A percentile compares a stretch with the other conserved stretches of the same genome.
Conservation (phyloP, 2,329 filamentous ascomycete species). For the Magnaporthiopsis rhizophila region DNA sequence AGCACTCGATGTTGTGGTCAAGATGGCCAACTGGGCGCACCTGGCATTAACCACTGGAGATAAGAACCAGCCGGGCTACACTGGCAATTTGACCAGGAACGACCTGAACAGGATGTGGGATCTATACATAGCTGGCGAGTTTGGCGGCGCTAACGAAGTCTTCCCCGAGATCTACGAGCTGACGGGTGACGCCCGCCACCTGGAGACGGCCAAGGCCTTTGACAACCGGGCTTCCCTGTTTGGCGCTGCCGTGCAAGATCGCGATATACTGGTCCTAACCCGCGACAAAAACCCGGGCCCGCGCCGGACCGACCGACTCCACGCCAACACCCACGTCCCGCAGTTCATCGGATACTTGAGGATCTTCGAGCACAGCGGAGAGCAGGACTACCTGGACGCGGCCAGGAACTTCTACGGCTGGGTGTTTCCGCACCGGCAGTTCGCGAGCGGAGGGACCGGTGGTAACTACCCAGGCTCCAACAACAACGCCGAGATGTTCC, state of each 20-base stretch:
- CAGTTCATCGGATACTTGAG: conserved; percentile 24
- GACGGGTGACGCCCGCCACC: conserved; percentile 20
- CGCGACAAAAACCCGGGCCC: conserved; percentile 21
- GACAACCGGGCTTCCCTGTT: conserved; percentile 25
- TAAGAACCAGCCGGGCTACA: conserved; percentile 23
- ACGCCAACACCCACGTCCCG: conserved; percentile 24
- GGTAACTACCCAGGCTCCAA: conserved; percentile 23
- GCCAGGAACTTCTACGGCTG: conserved; percentile 26
- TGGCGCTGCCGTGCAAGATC: conserved; percentile 20
- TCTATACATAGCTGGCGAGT: conserved; percentile 24
- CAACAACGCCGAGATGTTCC: conserved; percentile 23
- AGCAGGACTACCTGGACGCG: conserved; percentile 20
- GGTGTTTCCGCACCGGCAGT: conserved; percentile 23
- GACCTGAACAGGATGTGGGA: conserved; percentile 29
- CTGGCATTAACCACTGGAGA: conserved; percentile 24
- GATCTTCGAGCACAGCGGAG: conserved; percentile 21
- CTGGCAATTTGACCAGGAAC: conserved; percentile 21
- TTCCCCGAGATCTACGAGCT: conserved; percentile 24
- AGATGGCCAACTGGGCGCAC: conserved; percentile 25
- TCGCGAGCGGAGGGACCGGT: conserved; percentile 22
- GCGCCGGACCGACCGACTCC: conserved; percentile 20
- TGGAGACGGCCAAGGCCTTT: conserved; percentile 23
- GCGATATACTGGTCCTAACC: conserved; percentile 22
- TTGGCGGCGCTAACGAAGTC: conserved; percentile 24
- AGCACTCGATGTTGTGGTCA: conserved; percentile 19